Evolutionary conservation across 1,139 yeast genomes (phyloP).

Genomic region (Starmera stellimalicola): DNA sequence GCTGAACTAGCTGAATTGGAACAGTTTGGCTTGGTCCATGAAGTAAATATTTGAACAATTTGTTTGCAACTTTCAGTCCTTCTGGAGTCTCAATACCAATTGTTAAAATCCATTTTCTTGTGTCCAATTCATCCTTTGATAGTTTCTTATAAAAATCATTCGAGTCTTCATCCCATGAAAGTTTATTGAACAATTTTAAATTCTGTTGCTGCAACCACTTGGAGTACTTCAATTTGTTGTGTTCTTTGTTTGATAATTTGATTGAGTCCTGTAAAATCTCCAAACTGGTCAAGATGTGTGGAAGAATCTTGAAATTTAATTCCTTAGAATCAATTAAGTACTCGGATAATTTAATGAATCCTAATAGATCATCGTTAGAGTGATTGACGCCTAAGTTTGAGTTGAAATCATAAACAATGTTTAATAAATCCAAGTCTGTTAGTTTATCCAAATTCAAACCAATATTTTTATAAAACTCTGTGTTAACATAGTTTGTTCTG

Average conservation of each 20-base stretch:
- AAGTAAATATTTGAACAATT: conserved; percentile 34
- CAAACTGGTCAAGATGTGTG: conserved; percentile 17
- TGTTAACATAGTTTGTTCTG: conserved; percentile 27
- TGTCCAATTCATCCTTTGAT: conserved; percentile 28
- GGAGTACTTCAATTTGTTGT: conserved; percentile 16
- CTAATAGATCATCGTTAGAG: conserved; percentile 17
- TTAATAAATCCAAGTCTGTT: conserved; percentile 19
- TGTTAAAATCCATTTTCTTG: conserved; percentile 24
- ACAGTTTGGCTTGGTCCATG: conserved; percentile 41
- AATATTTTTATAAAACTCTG: conserved; percentile 22
- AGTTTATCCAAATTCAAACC: conserved; percentile 19
- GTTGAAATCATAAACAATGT: conserved; percentile 23
- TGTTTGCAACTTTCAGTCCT: conserved; percentile 27
- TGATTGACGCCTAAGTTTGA: conserved; percentile 21
- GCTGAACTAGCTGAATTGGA: conserved; percentile 37
- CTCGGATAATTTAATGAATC: conserved; percentile 16
- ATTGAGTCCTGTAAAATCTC: conserved; percentile 14
- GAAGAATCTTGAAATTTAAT: conserved; percentile 18
- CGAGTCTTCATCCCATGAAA: conserved; percentile 16
- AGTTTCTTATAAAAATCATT: conserved; percentile 8
- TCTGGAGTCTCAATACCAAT: conserved; percentile 19
- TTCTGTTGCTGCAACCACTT: conserved; percentile 20
- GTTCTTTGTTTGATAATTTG: conserved; percentile 8
- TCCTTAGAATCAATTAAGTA: conserved; percentile 10
- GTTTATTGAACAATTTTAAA: conserved; percentile 14